Base-by-base conservation (phyloP, 805 yeast genomes). In the Tetrapisispora phaffii region DNA sequence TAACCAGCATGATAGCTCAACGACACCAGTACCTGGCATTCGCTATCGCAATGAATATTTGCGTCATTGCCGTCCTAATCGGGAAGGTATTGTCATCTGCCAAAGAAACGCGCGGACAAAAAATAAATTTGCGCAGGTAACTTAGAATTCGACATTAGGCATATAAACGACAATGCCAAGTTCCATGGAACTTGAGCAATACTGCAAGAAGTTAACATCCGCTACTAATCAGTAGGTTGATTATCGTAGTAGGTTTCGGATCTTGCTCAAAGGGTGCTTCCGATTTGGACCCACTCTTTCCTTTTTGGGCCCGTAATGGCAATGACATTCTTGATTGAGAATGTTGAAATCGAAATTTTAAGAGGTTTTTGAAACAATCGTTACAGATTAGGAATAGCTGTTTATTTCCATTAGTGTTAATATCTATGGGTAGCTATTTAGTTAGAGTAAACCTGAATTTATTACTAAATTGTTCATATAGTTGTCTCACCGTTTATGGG, bases 11-110 rank as follows among this genome's bases (percentile, higher is more conserved):
- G n/a, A n/a, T n/a, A n/a, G n/a, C n/a, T n/a, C 29, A 26, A 26
- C 29, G 29, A 12, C 12, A 26, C 8, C 29, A 21, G 6, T n/a
- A n/a, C n/a, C n/a, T n/a, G n/a, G n/a, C n/a, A 5, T 6, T 10
- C 4, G 4, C 31, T 28, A n/a, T 28, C 31, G 31, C 31, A 28
- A 28, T 28, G 12, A 28, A 9, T 10, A 28, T 10, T n/a, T 23
- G 12, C 43, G 38, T 40, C 43, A 40, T 40, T 40, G 43, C 13
- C 6, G 23, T 16, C 43, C 38, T 3, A 22, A 40, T 40, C 33
- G 26, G 43, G 43, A 40, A 40, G 24, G 38, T 19, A 24, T 8
- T 3, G 2, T 15, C 20, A 8, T 5, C n/a, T 4, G 4, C 10
- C 16, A 6, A 22, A 22, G 29, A 35, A 35, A n/a, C 7, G 36